Conservation (phyloP, 225 moss, liverwort and hornwort genomes). For the Lunularia cruciata region DNA sequence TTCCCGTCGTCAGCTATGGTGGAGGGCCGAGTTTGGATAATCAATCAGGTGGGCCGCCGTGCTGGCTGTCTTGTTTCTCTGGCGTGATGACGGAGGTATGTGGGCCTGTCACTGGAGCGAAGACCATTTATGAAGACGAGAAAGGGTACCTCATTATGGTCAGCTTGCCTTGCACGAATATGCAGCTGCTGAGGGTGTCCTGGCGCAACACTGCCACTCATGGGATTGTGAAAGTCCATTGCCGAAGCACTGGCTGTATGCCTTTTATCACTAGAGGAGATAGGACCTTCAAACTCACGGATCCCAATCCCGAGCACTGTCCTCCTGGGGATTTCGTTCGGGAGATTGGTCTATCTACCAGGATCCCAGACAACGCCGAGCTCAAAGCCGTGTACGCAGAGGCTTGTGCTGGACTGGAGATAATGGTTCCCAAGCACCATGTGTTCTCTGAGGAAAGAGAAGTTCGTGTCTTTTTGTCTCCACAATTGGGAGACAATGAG, state of each 20-base stretch:
- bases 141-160: conserved; percentile 80
- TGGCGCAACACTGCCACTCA: conserved; percentile 83
- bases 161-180: conserved; percentile 72
- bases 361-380: conserved; percentile 81
- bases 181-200: conserved; percentile 78
- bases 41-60: conserved; percentile 55
- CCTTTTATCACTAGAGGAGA: conserved; percentile 68
- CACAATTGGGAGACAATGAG: conserved; percentile 72
- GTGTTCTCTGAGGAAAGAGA: conserved; percentile 82
- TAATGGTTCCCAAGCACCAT: conserved; percentile 80
- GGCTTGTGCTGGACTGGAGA: conserved; percentile 76
- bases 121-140: conserved; percentile 80
- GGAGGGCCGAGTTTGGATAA: conserved; percentile 46
- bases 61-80: conserved; percentile 71
- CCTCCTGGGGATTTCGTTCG: conserved; percentile 83
- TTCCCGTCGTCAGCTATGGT: conserved; percentile 65
- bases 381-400: conserved; percentile 72
- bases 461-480: conserved; percentile 74
- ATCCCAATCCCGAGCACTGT: conserved; percentile 79
- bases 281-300: conserved; percentile 75
- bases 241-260: conserved; percentile 71
- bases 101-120: conserved; percentile 81
- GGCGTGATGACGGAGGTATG: conserved; percentile 83
- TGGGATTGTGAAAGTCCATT: conserved; percentile 77
- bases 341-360: conserved; percentile 77